Percentiles rank a stretch among this genome's conserved stretches.
Evolutionary conservation across 1,139 yeast genomes (phyloP).

Genomic region (Taiozyma sp.): DNA sequence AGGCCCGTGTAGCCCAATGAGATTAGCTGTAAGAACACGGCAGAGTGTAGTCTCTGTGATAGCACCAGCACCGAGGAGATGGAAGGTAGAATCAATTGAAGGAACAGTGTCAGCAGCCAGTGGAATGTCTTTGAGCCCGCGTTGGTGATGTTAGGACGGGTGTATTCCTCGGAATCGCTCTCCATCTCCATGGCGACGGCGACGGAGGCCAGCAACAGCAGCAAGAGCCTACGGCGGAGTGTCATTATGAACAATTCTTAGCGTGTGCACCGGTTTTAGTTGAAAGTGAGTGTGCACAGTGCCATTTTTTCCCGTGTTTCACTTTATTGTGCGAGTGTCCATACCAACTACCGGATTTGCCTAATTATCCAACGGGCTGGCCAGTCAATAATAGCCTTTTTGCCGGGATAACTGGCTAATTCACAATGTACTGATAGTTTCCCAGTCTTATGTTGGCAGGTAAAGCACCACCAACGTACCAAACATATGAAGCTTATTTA

Average conservation of each 20-base stretch:
- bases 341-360: too few relatives aligned
- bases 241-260: not conserved
- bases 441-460: too few relatives aligned
- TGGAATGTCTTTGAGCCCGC: conserved; percentile 56
- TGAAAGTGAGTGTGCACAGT: too few relatives aligned
- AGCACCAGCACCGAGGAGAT: conserved; percentile 48
- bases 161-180: conserved; percentile 25
- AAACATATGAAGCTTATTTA: too few relatives aligned
- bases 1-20: conserved; percentile 46
- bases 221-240: not conserved
- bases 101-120: conserved; percentile 48
- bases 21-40: conserved; percentile 43
- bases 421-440: too few relatives aligned
- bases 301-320: not conserved
- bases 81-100: conserved; percentile 51
- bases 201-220: not conserved
- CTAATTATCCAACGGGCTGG: too few relatives aligned
- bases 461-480: too few relatives aligned
- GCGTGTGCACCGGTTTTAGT: too few relatives aligned
- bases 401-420: too few relatives aligned
- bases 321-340: too few relatives aligned
- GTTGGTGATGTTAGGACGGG: conserved; percentile 32
- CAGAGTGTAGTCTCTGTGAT: conserved; percentile 44
- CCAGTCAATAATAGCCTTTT: too few relatives aligned
- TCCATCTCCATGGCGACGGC: conserved; percentile 24